phyloP scores from a whole-genome alignment of 331 rosid species.

The Phaseolus coccineus region DNA sequence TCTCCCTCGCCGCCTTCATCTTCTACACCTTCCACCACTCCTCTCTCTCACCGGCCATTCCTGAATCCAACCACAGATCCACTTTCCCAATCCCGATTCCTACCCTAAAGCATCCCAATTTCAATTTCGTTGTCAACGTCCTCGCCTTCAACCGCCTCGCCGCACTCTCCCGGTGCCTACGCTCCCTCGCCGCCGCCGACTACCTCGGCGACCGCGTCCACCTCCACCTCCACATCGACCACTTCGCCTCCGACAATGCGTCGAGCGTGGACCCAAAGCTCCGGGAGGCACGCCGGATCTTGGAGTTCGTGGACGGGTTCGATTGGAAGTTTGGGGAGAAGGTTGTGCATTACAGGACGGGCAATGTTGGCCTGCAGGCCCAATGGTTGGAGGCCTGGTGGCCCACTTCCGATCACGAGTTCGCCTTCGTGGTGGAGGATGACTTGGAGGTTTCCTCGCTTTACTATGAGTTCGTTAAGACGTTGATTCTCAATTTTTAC shows the following conservation, averaged over 20 bases:
- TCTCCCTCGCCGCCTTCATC: slow-evolving; percentile 69
- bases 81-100: slow-evolving; percentile 34
- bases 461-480: slow-evolving; percentile 74
- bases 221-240: slow-evolving; percentile 80
- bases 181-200: slow-evolving; percentile 79
- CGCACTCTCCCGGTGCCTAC: slow-evolving; percentile 80
- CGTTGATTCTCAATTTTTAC: slow-evolving; percentile 75
- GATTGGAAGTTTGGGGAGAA: slow-evolving; percentile 80
- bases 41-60: slow-evolving; percentile 48
- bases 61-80: slow-evolving; percentile 56
- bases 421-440: slow-evolving; percentile 85
- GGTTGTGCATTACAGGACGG: slow-evolving; percentile 75
- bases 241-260: slow-evolving; percentile 46
- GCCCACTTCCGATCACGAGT: slow-evolving; percentile 83
- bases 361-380: slow-evolving; percentile 85
- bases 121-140: slow-evolving; percentile 72
- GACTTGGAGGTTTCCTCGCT: slow-evolving; percentile 90
- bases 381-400: slow-evolving; percentile 99
- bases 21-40: slow-evolving; percentile 66
- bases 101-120: slow-evolving; percentile 44
- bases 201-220: slow-evolving; percentile 79
- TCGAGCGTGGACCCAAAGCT: slow-evolving; percentile 49
- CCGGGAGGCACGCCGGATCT: slow-evolving; percentile 61
- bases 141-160: slow-evolving; percentile 80
- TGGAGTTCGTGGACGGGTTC: slow-evolving; percentile 72